A percentile compares a stretch with the other conserved stretches of the same genome.
Conservation (phyloP, 2,329 filamentous ascomycete species). For the Dactylellina cionopaga region DNA sequence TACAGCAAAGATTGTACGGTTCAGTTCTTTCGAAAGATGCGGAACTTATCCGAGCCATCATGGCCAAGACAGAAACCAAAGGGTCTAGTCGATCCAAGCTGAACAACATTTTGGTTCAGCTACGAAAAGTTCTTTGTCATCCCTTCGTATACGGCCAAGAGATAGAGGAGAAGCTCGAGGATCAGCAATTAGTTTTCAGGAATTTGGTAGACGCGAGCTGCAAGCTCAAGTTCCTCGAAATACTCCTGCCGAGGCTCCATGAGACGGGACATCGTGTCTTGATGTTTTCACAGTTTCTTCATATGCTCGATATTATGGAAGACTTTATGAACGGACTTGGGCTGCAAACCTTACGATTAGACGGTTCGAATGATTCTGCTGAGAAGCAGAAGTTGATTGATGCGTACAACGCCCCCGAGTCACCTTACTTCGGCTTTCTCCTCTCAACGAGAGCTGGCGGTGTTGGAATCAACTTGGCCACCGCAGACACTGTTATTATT, state of each 20-base stretch:
- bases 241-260: constrained; percentile 86
- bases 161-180: constrained; percentile 82
- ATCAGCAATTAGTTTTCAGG: constrained; percentile 69
- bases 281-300: constrained; percentile 94
- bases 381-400: constrained; percentile 96
- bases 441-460: constrained; percentile 94
- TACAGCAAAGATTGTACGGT: constrained; percentile 94
- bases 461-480: constrained; percentile 96
- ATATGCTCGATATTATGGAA: constrained; percentile 87
- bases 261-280: constrained; percentile 88
- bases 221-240: constrained; percentile 83
- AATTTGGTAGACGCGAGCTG: constrained; percentile 91
- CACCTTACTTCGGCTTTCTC: constrained; percentile 85
- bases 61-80: constrained; percentile 69
- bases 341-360: constrained; percentile 79
- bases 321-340: constrained; percentile 85
- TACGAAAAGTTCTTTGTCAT: constrained; percentile 93
- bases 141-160: constrained; percentile 92
- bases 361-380: constrained; percentile 81
- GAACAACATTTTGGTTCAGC: constrained; percentile 94
- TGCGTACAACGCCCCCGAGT: constrained; percentile 86
- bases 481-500: constrained; percentile 97
- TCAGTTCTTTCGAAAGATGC: constrained; percentile 92
- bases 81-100: constrained; percentile 76
- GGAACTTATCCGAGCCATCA: constrained; percentile 85